Evolutionary conservation across 2,329 filamentous ascomycete genomes (phyloP).

Genomic region (Aspergillus sp.): DNA sequence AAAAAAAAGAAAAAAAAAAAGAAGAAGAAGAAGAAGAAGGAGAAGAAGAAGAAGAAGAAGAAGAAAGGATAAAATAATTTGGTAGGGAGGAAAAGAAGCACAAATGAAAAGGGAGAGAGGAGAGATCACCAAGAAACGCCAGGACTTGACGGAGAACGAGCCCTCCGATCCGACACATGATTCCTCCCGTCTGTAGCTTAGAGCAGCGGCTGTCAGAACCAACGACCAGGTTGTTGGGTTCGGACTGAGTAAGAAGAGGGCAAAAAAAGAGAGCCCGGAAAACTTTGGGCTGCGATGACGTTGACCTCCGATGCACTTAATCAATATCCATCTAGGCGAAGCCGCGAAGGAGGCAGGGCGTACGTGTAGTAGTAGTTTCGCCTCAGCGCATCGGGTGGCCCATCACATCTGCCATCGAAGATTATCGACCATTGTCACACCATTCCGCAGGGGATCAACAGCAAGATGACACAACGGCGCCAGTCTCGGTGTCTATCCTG

Average conservation of each 20-base stretch:
- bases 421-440: background rate
- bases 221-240: conserved; percentile 21
- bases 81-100: background rate
- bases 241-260: background rate
- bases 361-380: background rate
- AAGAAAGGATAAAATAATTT: background rate
- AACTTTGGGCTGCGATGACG: conserved; percentile 1
- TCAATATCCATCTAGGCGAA: background rate
- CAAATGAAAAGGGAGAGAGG: background rate
- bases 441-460: conserved; percentile 2
- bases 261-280: background rate
- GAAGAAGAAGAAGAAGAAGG: background rate
- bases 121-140: background rate
- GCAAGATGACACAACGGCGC: conserved; percentile 3
- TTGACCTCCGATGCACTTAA: background rate
- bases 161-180: conserved; percentile 14
- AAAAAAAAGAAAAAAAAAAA: background rate
- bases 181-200: conserved; percentile 4
- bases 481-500: conserved; percentile 12
- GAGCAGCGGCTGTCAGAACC: conserved; percentile 10
- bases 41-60: background rate
- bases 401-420: background rate
- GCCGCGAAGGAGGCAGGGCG: background rate
- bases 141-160: background rate
- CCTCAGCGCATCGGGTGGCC: background rate